phyloP scores from a whole-genome alignment of 768 basidiomycete species.

The Thelephora ganbajun region DNA sequence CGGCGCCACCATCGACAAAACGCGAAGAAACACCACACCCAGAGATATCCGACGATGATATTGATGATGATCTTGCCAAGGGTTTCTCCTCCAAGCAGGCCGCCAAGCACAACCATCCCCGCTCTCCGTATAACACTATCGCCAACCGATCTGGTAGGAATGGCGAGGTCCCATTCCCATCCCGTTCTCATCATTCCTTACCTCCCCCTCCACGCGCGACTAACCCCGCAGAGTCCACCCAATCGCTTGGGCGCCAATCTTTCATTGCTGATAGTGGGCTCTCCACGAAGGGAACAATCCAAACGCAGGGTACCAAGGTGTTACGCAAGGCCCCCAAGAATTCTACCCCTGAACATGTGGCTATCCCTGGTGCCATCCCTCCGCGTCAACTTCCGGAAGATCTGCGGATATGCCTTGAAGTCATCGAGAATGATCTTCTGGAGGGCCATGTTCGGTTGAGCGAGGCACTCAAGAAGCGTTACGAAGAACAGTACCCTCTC shows the following conservation, averaged over 20 bases:
- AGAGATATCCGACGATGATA: constrained; percentile 58
- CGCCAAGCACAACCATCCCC: constrained; percentile 51
- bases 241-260: constrained; percentile 64
- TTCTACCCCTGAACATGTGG: constrained; percentile 35
- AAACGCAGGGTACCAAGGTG: constrained; percentile 25
- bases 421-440: constrained; percentile 74
- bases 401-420: constrained; percentile 71
- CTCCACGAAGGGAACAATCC: constrained; percentile 27
- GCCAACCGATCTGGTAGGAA: constrained; percentile 25
- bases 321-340: constrained; percentile 51
- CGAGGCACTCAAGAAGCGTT: constrained; percentile 75
- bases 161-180: constrained; percentile 58
- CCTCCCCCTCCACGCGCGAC: constrained; percentile 48
- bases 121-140: constrained; percentile 58
- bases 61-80: constrained; percentile 36
- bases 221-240: constrained; percentile 45
- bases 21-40: constrained; percentile 43
- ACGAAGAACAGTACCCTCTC: constrained; percentile 91
- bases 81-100: constrained; percentile 19
- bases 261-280: constrained; percentile 31
- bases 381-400: constrained; percentile 82
- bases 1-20: constrained; percentile 20
- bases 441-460: constrained; percentile 81
- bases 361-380: constrained; percentile 39
- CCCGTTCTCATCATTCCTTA: constrained; percentile 67